Conservation (phyloP, 192 early-diverging fungal genomes). For the Chytriomyces confervae region DNA sequence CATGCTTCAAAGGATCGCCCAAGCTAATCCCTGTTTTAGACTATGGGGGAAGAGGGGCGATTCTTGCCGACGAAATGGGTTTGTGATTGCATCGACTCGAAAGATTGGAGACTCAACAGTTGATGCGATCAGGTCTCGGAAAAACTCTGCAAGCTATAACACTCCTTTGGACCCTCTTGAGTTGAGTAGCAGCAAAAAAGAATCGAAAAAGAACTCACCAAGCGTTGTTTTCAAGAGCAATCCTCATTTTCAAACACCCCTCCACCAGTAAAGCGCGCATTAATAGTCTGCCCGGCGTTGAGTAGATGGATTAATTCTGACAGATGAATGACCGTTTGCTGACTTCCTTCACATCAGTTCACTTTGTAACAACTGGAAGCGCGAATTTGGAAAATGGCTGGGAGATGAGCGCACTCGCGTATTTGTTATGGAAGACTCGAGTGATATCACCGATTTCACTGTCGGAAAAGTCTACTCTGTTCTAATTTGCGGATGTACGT, state of each 20-base stretch:
- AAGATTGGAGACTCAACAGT: too few relatives aligned
- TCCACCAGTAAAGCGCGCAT: slow-evolving; percentile 27
- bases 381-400: slow-evolving; percentile 64
- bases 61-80: slow-evolving; percentile 62
- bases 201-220: too few relatives aligned
- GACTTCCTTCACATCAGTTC: background rate
- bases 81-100: background rate
- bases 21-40: slow-evolving; percentile 22
- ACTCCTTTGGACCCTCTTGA: slow-evolving; percentile 54
- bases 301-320: background rate
- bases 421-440: slow-evolving; percentile 1
- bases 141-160: slow-evolving; percentile 60
- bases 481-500: slow-evolving; percentile 35
- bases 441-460: slow-evolving; percentile 12
- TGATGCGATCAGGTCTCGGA: slow-evolving; percentile 36
- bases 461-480: slow-evolving; percentile 31
- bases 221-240: background rate
- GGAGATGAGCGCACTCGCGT: slow-evolving; percentile 51
- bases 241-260: background rate
- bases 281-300: slow-evolving; percentile 58
- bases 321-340: background rate
- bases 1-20: background rate
- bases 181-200: slow-evolving; percentile 30
- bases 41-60: slow-evolving; percentile 53
- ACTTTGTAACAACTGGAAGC: slow-evolving; percentile 57